Conservation (phyloP, 371 early-diverging fungal species). For the Mortierella sp. region DNA sequence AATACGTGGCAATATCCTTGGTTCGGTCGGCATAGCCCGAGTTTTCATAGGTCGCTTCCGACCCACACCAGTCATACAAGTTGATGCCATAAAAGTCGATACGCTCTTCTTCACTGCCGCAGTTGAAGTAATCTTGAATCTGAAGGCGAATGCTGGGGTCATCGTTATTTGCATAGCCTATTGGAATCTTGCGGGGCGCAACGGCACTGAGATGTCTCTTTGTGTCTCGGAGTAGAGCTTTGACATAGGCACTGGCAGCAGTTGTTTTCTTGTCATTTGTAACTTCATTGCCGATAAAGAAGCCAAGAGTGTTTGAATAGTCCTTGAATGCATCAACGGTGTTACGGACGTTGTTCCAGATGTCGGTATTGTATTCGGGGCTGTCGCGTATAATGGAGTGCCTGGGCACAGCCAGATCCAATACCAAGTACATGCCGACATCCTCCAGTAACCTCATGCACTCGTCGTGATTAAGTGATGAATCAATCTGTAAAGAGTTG, state of each 20-base stretch:
- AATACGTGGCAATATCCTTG: slow-evolving; percentile 62
- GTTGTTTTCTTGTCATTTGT: slow-evolving; percentile 77
- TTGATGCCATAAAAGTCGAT: slow-evolving; percentile 81
- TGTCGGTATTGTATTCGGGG: slow-evolving; percentile 73
- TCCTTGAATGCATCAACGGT: slow-evolving; percentile 77
- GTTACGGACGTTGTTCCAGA: slow-evolving; percentile 68
- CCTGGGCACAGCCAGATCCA: slow-evolving; percentile 76
- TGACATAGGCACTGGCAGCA: slow-evolving; percentile 76
- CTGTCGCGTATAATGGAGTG: slow-evolving; percentile 74
- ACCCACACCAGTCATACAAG: slow-evolving; percentile 75
- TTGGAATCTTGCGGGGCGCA: slow-evolving; percentile 67
- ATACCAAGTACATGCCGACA: slow-evolving; percentile 78
- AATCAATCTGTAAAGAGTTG: slow-evolving; percentile 59
- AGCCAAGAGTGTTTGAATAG: slow-evolving; percentile 75
- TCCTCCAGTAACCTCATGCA: slow-evolving; percentile 82
- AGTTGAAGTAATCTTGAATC: slow-evolving; percentile 79
- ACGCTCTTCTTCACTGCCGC: slow-evolving; percentile 67
- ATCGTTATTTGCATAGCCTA: slow-evolving; percentile 86
- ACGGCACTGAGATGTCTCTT: slow-evolving; percentile 69
- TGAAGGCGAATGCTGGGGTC: slow-evolving; percentile 75
- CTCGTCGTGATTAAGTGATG: slow-evolving; percentile 73
- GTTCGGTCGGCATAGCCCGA: slow-evolving; percentile 72
- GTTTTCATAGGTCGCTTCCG: slow-evolving; percentile 59
- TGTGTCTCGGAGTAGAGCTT: slow-evolving; percentile 79
- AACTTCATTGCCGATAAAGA: slow-evolving; percentile 88